These are phyloP conservation scores for Skeletonema menzelii DNA, from an alignment of 108 stramenopile genomes.

Conservation along the genomic window DNA sequence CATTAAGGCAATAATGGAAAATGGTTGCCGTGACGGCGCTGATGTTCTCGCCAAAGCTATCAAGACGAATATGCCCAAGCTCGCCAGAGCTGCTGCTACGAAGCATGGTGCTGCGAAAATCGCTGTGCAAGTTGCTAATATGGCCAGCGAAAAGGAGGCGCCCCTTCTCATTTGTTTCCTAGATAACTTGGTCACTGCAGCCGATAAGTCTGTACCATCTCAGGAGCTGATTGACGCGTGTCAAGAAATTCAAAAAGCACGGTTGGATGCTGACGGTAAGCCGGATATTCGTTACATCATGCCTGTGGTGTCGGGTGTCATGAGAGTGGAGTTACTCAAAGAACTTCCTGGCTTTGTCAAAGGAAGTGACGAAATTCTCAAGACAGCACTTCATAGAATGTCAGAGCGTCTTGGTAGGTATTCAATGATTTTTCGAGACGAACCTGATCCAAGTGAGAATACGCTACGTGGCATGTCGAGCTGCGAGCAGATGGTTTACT, in stretches of 20 bases:
- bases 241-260: constrained; percentile 74
- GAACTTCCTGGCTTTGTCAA: constrained; percentile 70
- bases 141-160: constrained; percentile 55
- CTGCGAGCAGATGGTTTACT: constrained; percentile 82
- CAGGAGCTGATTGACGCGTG: constrained; percentile 85
- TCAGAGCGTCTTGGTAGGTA: constrained; percentile 71
- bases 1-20: constrained; percentile 70
- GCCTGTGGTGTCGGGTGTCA: constrained; percentile 73
- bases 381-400: constrained; percentile 74
- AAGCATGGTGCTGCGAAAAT: constrained; percentile 76
- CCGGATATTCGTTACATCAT: constrained; percentile 80
- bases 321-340: constrained; percentile 60
- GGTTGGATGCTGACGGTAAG: constrained; percentile 53
- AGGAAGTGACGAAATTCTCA: constrained; percentile 72
- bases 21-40: constrained; percentile 63
- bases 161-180: constrained; percentile 79
- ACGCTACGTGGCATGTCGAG: constrained; percentile 78
- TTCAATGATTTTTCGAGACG: constrained; percentile 78
- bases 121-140: constrained; percentile 71
- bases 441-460: constrained; percentile 58
- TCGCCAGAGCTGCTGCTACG: constrained; percentile 72
- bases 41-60: constrained; percentile 79
- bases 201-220: constrained; percentile 52
- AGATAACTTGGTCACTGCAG: constrained; percentile 71
- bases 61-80: constrained; percentile 76